Percentiles rank a stretch among this genome's conserved stretches.
phyloP scores from a whole-genome alignment of 2,329 filamentous ascomycete species.

The Blastomyces gilchristii region DNA sequence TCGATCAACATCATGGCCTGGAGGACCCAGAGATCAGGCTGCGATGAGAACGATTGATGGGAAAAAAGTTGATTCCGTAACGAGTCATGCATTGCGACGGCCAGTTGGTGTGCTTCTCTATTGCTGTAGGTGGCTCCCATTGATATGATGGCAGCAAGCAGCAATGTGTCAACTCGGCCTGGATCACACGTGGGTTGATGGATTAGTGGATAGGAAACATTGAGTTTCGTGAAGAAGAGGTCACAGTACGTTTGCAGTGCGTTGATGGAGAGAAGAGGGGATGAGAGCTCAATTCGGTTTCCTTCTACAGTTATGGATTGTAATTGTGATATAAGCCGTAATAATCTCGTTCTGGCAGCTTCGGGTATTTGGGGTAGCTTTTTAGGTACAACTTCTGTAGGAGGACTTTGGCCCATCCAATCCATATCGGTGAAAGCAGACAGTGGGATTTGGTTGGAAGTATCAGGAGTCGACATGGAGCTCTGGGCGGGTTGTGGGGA shows the following conservation, averaged over 20 bases:
- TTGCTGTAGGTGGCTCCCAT: conserved; percentile 53
- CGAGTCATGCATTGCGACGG: conserved; percentile 52
- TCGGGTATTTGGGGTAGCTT: conserved; percentile 23
- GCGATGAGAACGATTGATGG: conserved; percentile 46
- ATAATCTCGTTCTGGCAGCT: conserved; percentile 30
- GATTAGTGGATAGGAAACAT: conserved; percentile 50
- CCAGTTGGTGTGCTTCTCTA: conserved; percentile 50
- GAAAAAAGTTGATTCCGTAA: conserved; percentile 51
- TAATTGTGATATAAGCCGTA: conserved; percentile 44
- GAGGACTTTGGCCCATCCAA: conserved; percentile 3
- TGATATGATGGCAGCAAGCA: conserved; percentile 46
- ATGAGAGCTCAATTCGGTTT: conserved; percentile 37
- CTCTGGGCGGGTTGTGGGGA: background rate
- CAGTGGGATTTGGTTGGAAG: background rate
- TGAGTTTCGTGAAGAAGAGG: conserved; percentile 52
- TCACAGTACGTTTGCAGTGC: conserved; percentile 49
- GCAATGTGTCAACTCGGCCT: conserved; percentile 40
- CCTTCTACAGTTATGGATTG: conserved; percentile 42
- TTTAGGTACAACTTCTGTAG: background rate
- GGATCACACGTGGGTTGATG: conserved; percentile 50
- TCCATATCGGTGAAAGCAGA: conserved; percentile 1
- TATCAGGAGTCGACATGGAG: background rate
- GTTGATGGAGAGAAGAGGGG: conserved; percentile 42
- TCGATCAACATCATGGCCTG: conserved; percentile 54
- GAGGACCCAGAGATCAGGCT: conserved; percentile 51